Base-by-base conservation (phyloP, 2,329 filamentous ascomycete genomes). In the Fusarium siculi region DNA sequence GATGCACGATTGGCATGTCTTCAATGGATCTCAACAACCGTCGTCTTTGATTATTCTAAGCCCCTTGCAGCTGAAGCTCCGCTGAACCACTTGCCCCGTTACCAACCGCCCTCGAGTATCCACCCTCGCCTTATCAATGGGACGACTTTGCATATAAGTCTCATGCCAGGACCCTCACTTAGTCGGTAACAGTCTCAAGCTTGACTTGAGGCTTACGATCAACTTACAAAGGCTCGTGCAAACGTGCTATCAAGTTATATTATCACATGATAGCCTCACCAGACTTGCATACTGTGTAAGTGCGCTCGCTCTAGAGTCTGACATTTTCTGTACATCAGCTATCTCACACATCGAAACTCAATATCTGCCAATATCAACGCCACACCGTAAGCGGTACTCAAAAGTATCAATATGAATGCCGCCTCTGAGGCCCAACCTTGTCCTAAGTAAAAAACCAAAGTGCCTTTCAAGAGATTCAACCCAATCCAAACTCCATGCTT, bases 401-500 rank as follows among this genome's bases (percentile, higher is more conserved):
- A 58, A 63, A 62, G 62, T 34, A 60, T 42, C 42, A 39, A 49
- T 25, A 52, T 40, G 36, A 47, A 40, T 58, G 46, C 52, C 37
- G 37, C 40, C 65, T 42, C 47, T 28, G 39, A 55, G 49, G 49
- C 55, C 40, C 42, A 50, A 59, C 44, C 44, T 54, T 56, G 61
- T 46, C 37, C 58, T 19, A 47, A 50, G 52, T 40, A 50, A 52
- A 25, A 36, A 39, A n/a, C 44, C 43, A 50, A 21, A 9, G 32
- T 46, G 36, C 43, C 37, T 47, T 28, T 18, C 59, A 61, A 55
- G 61, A 68, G n/a, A 43, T 42, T 36, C 68, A 64, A 68, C 18
- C 49, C 58, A 55, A 39, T 52, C 74, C 74, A 75, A 72, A 77
- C 76, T 76, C 76, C 76, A 63, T 75, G 76, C 76, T 77, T 68